These are phyloP conservation scores for Platanus orientalis DNA, from an alignment of 164 flowering plant species.

Conservation along the genomic window DNA sequence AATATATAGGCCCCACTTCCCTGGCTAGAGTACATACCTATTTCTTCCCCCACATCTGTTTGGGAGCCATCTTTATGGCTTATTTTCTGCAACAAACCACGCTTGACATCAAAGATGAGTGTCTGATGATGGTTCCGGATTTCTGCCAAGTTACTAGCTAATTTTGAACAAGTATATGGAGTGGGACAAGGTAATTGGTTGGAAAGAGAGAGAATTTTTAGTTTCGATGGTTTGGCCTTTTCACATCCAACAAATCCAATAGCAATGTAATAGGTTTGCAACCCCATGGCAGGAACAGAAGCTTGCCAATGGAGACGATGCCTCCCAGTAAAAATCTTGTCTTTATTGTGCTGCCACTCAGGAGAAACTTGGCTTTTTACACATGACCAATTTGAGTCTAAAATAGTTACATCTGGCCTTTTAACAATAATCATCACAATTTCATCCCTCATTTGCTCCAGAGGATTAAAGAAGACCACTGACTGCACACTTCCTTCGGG, in stretches of 20 bases:
- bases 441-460: constrained; percentile 85
- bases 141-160: constrained; percentile 43
- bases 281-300: constrained; percentile 82
- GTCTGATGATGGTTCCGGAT: constrained; percentile 53
- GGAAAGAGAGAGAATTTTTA: constrained; percentile 38
- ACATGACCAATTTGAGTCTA: constrained; percentile 93
- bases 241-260: constrained; percentile 74
- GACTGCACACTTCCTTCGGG: constrained; percentile 62
- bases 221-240: constrained; percentile 61
- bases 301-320: constrained; percentile 87
- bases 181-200: constrained; percentile 46
- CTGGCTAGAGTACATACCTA: constrained; percentile 74
- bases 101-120: constrained; percentile 57
- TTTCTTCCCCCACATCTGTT: constrained; percentile 67
- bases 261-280: constrained; percentile 81
- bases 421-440: constrained; percentile 78
- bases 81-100: constrained; percentile 66
- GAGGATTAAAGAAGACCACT: constrained; percentile 77
- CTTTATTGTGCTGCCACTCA: constrained; percentile 64
- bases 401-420: constrained; percentile 65
- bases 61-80: constrained; percentile 40
- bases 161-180: constrained; percentile 66
- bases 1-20: constrained; percentile 98
- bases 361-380: constrained; percentile 87
- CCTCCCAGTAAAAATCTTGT: constrained; percentile 63